These are phyloP conservation scores for Colletotrichum sp. DNA, from an alignment of 2,329 filamentous ascomycete genomes.

Conservation along the genomic window DNA sequence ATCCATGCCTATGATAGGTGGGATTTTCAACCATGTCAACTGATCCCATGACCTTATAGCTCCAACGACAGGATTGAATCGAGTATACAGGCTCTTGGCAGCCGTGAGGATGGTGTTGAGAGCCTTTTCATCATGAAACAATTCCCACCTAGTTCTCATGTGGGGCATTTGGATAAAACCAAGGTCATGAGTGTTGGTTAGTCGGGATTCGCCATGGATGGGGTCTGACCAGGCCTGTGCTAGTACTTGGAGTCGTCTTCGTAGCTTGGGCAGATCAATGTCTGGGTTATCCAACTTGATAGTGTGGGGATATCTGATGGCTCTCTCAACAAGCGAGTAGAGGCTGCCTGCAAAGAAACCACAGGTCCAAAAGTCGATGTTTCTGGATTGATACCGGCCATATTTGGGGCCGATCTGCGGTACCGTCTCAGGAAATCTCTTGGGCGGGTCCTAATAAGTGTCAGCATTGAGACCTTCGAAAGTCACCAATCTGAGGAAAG, in stretches of 20 bases:
- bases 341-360: constrained; percentile 42
- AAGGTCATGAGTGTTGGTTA: constrained; percentile 58
- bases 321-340: constrained; percentile 37
- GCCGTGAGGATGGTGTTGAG: constrained; percentile 43
- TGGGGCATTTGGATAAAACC: constrained; percentile 58
- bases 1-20: constrained; percentile 30
- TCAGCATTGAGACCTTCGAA: neutral
- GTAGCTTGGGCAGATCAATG: neutral
- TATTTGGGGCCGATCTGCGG: neutral
- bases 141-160: constrained; percentile 51
- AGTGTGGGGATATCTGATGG: constrained; percentile 21
- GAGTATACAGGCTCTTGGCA: neutral
- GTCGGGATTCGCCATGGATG: constrained; percentile 39
- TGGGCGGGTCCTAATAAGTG: neutral
- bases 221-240: constrained; percentile 37
- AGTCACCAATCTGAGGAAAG: neutral
- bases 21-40: constrained; percentile 28
- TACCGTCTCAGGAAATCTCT: neutral
- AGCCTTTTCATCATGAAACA: constrained; percentile 41
- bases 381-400: neutral
- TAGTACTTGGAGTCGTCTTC: constrained; percentile 15
- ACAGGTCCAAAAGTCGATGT: constrained; percentile 18
- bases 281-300: neutral
- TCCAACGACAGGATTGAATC: neutral
- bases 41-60: neutral